These are phyloP conservation scores for Psidium guajava DNA, from an alignment of 345 rosid genomes.

Conservation along the genomic window DNA sequence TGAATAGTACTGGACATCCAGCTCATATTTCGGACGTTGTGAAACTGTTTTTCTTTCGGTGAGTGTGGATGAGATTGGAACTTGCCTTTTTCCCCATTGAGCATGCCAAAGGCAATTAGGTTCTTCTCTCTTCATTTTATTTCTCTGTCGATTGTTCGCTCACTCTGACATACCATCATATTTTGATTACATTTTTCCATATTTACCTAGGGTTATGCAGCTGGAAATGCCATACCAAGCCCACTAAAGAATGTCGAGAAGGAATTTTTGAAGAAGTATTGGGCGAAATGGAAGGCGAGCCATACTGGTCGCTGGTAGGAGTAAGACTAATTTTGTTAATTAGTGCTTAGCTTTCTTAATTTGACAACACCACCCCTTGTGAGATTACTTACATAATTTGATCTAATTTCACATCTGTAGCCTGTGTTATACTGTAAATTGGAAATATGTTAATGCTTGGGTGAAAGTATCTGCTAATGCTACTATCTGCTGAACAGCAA, in stretches of 20 bases:
- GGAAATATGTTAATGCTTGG: background rate
- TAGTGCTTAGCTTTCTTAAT: background rate
- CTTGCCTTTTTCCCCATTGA: background rate
- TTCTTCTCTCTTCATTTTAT: background rate
- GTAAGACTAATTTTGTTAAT: background rate
- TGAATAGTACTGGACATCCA: background rate
- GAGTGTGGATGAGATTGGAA: background rate
- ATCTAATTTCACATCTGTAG: background rate
- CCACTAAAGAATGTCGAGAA: slow-evolving; percentile 85
- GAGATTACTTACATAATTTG: background rate
- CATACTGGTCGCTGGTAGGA: slow-evolving; percentile 73
- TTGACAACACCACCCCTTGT: background rate
- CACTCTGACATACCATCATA: background rate
- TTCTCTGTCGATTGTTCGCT: background rate
- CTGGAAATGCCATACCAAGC: slow-evolving; percentile 85
- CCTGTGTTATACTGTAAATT: background rate
- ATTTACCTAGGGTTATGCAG: slow-evolving; percentile 71
- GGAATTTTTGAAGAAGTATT: slow-evolving; percentile 65
- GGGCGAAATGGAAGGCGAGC: slow-evolving; percentile 89
- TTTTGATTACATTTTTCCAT: background rate
- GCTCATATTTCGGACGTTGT: background rate
- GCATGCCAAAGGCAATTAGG: background rate
- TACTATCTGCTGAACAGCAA: background rate
- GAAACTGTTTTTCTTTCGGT: background rate
- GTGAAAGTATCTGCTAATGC: background rate